Percentiles rank a stretch among this genome's conserved stretches.
Conservation (phyloP, 2,329 filamentous ascomycete genomes). For the Arthrinium puccinioides region DNA sequence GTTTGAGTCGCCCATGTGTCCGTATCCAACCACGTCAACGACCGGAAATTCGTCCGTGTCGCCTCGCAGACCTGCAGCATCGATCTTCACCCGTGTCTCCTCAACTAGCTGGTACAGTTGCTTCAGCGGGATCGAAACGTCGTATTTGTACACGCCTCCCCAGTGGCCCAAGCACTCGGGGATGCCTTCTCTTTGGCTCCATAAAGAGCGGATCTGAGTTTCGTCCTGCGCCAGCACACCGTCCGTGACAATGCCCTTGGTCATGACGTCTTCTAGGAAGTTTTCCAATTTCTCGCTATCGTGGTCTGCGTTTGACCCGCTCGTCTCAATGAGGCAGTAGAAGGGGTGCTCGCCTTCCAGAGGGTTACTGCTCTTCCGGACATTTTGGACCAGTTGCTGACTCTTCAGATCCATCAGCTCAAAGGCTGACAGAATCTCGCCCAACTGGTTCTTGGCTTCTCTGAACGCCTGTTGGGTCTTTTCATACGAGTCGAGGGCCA, state of each 20-base stretch:
- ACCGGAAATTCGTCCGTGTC: conserved; percentile 71
- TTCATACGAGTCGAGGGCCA: conserved; percentile 84
- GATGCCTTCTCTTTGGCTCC: conserved; percentile 91
- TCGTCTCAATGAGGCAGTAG: conserved; percentile 95
- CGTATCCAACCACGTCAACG: conserved; percentile 87
- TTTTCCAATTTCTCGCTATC: conserved; percentile 84
- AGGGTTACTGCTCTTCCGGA: conserved; percentile 71
- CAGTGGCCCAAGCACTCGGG: conserved; percentile 83
- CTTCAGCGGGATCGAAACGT: conserved; percentile 83
- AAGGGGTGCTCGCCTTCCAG: conserved; percentile 82
- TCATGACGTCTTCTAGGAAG: conserved; percentile 90
- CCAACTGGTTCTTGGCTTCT: conserved; percentile 82
- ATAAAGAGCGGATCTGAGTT: conserved; percentile 78
- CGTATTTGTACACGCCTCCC: conserved; percentile 97
- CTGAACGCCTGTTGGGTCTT: conserved; percentile 80
- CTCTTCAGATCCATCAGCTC: conserved; percentile 90
- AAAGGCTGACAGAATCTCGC: conserved; percentile 94
- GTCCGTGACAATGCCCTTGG: conserved; percentile 76
- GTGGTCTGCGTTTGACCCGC: conserved; percentile 88
- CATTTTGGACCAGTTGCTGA: conserved; percentile 68
- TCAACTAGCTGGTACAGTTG: conserved; percentile 87
- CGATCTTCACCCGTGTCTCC: conserved; percentile 68
- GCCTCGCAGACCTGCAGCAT: conserved; percentile 68
- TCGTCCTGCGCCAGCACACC: conserved; percentile 91
- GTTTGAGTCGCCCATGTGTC: conserved; percentile 97